A percentile compares a stretch with the other conserved stretches of the same genome.
Evolutionary conservation across 441 rosid species (phyloP).

Genomic region (Gossypium trilobum): DNA sequence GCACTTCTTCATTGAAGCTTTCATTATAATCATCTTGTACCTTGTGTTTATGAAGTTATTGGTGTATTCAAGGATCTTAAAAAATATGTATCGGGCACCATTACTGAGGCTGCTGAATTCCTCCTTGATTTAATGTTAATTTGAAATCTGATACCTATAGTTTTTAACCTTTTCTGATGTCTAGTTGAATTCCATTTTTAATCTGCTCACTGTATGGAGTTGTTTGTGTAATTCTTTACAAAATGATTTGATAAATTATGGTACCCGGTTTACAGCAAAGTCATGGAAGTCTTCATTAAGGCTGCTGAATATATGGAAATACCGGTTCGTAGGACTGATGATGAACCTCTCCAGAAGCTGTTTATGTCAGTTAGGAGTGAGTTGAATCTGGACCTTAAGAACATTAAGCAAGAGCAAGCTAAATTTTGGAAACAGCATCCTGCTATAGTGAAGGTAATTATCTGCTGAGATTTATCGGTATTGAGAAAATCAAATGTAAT

Average conservation of each 20-base stretch:
- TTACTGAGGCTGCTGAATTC: neutral
- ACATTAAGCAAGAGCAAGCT: conserved; percentile 98
- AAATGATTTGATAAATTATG: neutral
- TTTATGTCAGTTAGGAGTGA: conserved; percentile 95
- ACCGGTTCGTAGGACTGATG: conserved; percentile 88
- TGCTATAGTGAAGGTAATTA: conserved; percentile 74
- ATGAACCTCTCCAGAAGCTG: conserved; percentile 93
- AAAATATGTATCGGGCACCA: neutral
- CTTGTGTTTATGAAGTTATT: neutral
- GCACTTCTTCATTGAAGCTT: neutral
- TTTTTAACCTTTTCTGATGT: neutral
- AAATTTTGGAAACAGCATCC: conserved; percentile 99
- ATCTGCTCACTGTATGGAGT: neutral
- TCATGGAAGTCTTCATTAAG: conserved; percentile 90
- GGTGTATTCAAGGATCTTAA: neutral
- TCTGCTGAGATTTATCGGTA: conserved; percentile 11
- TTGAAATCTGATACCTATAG: neutral
- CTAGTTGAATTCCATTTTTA: neutral
- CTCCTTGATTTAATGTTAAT: neutral
- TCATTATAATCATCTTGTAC: neutral
- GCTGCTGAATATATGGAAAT: conserved; percentile 97
- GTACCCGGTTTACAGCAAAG: conserved; percentile 57
- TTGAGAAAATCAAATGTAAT: neutral
- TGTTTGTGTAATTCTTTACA: neutral
- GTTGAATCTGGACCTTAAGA: conserved; percentile 85